Conservation (phyloP, 768 basidiomycete species). For the Kwoniella botswanensis region DNA sequence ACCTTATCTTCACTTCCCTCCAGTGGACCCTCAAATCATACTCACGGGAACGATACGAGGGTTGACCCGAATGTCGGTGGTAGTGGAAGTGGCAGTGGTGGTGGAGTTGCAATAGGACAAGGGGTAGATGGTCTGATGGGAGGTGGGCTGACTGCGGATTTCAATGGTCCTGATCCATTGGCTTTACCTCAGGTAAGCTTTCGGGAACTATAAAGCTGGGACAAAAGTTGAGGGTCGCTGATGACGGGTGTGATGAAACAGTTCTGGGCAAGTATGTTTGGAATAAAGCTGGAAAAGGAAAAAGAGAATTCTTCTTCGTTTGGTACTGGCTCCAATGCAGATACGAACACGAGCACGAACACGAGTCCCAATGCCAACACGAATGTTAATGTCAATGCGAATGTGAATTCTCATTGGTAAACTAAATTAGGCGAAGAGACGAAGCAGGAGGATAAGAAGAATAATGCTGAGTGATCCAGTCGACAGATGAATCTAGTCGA, state of each 20-base stretch:
- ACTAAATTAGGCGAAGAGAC: too few relatives aligned
- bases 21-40: neutral
- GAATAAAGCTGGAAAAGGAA: slow-evolving; percentile 41
- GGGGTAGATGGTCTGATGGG: neutral
- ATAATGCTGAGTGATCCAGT: too few relatives aligned
- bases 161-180: slow-evolving; percentile 33
- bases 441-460: too few relatives aligned
- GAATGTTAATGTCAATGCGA: neutral
- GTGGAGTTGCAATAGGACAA: neutral
- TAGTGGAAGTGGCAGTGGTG: neutral
- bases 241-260: slow-evolving; percentile 11
- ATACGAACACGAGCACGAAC: neutral
- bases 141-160: slow-evolving; percentile 24
- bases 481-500: too few relatives aligned
- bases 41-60: neutral
- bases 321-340: neutral
- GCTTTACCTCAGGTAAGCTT: slow-evolving; percentile 33
- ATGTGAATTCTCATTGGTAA: neutral
- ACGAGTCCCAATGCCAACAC: neutral
- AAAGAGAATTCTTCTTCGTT: slow-evolving; percentile 1
- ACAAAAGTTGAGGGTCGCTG: neutral
- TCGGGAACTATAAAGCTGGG: neutral
- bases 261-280: slow-evolving; percentile 52
- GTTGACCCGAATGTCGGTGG: neutral
- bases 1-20: neutral